Base-by-base conservation (phyloP, 2,329 filamentous ascomycete genomes). In the Aschersonia sp. region DNA sequence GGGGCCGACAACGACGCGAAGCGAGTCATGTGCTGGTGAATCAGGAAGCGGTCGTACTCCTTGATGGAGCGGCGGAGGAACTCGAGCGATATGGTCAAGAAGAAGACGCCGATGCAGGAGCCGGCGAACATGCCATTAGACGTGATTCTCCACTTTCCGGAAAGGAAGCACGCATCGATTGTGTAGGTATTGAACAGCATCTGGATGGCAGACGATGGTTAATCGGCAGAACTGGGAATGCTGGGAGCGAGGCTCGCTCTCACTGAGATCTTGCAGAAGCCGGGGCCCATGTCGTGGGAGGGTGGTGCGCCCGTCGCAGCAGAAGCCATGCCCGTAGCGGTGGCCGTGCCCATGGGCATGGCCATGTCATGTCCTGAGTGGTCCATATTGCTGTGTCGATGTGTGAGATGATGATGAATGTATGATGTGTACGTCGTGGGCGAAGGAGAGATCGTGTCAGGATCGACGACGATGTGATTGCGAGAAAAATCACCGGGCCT, bases 141-240 rank as follows among this genome's bases (percentile, higher is more conserved):
- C 12, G 68, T 80, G 61, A 90, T 75, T 57, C 79, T 79, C 85
- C 86, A 92, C 29, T 72, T 70, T 6, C 60, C 56, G 30, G 82
- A 67, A 58, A 92, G 73, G 71, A 92, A 90, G 56, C 63, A 87
- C 22, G 80, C 65, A 59, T 84, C 79, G 59, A 85, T 68, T 4
- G 80, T 83, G 61, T 84, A 72, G 81, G 82, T 86, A 63, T 87
- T 88, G 82, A 83, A 87, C 41, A 86, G 68, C 84, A 87, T 88
- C 81, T 85, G 49, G 14, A 14, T 14, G 14, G 14, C 14, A 14
- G 14, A 14, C 14, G 14, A 14, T 14, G 14, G 14, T 14, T 14
- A 14, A 14, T 14, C 14, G 14, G 14, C 14, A 14, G 14, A 14
- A 14, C 14, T 14, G 14, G 14, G 14, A 14, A 14, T 14, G 14